Conservation (phyloP, 139 green algal species). For the Chloropicon primus region DNA sequence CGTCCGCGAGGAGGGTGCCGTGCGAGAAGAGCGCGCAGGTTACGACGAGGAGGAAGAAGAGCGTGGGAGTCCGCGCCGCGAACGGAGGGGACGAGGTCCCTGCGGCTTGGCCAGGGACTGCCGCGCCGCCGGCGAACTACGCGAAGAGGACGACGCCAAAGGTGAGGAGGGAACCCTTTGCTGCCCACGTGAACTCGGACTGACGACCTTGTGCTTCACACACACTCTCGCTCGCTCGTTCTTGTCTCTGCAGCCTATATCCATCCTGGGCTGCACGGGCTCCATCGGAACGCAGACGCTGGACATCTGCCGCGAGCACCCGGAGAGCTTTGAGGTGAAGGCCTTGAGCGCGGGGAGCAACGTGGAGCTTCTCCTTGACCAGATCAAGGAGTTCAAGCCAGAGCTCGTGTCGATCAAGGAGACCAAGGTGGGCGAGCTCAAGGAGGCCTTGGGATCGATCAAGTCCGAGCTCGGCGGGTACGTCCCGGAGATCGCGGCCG, state of each 20-base stretch:
- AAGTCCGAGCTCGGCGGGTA: slow-evolving; percentile 34
- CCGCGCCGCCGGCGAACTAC: slow-evolving; percentile 20
- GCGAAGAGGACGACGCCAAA: slow-evolving; percentile 18
- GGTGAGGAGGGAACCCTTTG: slow-evolving; percentile 2
- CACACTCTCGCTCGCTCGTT: too few species aligned
- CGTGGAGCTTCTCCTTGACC: slow-evolving; percentile 79
- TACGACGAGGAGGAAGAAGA: neutral
- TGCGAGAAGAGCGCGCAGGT: neutral
- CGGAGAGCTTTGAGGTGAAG: slow-evolving; percentile 78
- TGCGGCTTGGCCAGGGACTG: slow-evolving; percentile 43
- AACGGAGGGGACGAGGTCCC: slow-evolving; percentile 11
- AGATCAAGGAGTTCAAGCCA: slow-evolving; percentile 70
- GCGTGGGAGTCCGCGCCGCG: neutral
- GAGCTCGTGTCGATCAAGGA: slow-evolving; percentile 76
- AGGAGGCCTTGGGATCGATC: slow-evolving; percentile 40
- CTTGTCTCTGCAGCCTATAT: slow-evolving; percentile 50
- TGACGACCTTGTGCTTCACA: too few species aligned
- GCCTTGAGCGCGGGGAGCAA: slow-evolving; percentile 86
- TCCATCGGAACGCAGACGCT: slow-evolving; percentile 98
- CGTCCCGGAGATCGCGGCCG: slow-evolving; percentile 80
- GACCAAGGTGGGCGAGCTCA: slow-evolving; percentile 43
- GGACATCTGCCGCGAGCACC: slow-evolving; percentile 91
- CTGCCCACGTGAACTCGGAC: too few species aligned
- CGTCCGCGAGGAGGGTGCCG: neutral
- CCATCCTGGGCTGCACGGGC: slow-evolving; percentile 71